Evolutionary conservation across 2,329 filamentous ascomycete genomes (phyloP).

Genomic region (Aspergillus aculeatus): DNA sequence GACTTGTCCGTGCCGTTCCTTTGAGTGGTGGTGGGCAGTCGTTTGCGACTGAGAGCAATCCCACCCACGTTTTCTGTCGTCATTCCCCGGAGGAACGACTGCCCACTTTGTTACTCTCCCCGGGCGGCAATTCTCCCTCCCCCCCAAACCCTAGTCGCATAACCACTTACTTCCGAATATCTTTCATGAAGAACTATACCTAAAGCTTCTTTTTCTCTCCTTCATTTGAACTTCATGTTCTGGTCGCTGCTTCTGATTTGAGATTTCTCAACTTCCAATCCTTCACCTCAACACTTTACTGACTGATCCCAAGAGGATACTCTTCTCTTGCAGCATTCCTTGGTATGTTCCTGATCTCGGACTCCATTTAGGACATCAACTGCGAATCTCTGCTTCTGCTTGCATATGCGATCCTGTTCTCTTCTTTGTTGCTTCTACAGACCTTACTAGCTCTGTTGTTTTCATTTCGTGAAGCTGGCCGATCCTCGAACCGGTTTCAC

Average conservation of each 20-base stretch:
- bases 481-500: constrained; percentile 29
- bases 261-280: constrained; percentile 16
- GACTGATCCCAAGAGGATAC: constrained; percentile 20
- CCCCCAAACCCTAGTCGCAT: background rate
- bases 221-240: constrained; percentile 5
- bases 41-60: constrained; percentile 17
- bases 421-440: constrained; percentile 12
- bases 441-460: constrained; percentile 18
- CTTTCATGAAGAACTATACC: constrained; percentile 9
- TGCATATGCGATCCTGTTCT: constrained; percentile 10
- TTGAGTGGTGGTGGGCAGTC: constrained; percentile 23
- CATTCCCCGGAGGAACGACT: constrained; percentile 45
- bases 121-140: constrained; percentile 21
- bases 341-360: constrained; percentile 24
- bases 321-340: constrained; percentile 20
- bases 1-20: constrained; percentile 8
- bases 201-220: constrained; percentile 10
- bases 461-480: constrained; percentile 18
- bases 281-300: constrained; percentile 18
- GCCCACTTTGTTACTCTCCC: constrained; percentile 24
- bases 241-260: constrained; percentile 5
- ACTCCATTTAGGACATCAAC: constrained; percentile 9
- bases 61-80: constrained; percentile 20
- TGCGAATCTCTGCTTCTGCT: constrained; percentile 12
- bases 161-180: background rate